Conservation (phyloP, 208 protist species). For the Trypanosoma platydactyli region DNA sequence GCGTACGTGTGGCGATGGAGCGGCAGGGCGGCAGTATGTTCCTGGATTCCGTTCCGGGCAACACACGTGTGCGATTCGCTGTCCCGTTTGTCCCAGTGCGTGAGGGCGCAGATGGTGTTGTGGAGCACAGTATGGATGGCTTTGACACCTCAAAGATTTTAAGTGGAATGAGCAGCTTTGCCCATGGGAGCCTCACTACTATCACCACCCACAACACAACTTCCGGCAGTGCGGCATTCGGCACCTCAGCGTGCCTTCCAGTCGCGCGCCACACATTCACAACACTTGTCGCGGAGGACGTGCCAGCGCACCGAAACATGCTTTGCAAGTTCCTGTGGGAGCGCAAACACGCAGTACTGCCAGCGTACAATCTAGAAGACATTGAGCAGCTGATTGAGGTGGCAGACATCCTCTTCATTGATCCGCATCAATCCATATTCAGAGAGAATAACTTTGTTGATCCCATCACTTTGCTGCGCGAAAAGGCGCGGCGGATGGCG, state of each 20-base stretch:
- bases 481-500: slow-evolving; percentile 78
- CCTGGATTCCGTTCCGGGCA: slow-evolving; percentile 30
- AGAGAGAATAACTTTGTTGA: slow-evolving; percentile 35
- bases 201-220: no score
- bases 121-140: background rate
- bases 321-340: slow-evolving; percentile 88
- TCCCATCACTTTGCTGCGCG: slow-evolving; percentile 69
- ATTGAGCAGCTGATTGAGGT: slow-evolving; percentile 67
- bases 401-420: slow-evolving; percentile 87
- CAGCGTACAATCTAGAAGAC: slow-evolving; percentile 69
- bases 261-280: slow-evolving; percentile 42
- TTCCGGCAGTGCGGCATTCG: no score
- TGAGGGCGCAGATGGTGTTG: slow-evolving; percentile 15
- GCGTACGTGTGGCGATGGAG: slow-evolving; percentile 64
- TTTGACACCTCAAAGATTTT: slow-evolving; percentile 3
- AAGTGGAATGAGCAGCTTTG: background rate
- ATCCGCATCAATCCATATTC: slow-evolving; percentile 79
- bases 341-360: slow-evolving; percentile 83
- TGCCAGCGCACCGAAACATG: slow-evolving; percentile 82
- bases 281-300: slow-evolving; percentile 84
- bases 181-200: background rate
- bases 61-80: slow-evolving; percentile 59
- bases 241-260: background rate
- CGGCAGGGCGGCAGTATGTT: slow-evolving; percentile 78
- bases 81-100: slow-evolving; percentile 72